These are phyloP conservation scores for Neocatenulostroma microsporum DNA, from an alignment of 2,329 filamentous ascomycete genomes.

Conservation along the genomic window DNA sequence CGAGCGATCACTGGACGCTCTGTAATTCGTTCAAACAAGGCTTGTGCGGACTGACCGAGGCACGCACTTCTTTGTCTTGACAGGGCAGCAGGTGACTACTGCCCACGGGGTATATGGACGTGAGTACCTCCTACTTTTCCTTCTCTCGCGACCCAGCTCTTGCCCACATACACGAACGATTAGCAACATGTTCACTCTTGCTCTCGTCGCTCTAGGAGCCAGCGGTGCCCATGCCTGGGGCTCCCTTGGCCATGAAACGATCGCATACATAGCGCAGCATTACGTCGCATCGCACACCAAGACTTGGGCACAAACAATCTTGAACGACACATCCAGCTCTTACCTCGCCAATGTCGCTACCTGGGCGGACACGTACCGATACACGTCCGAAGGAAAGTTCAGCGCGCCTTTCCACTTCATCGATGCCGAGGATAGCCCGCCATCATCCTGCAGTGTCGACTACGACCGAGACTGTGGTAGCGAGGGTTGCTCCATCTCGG, in stretches of 20 bases:
- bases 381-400: slow-evolving; percentile 42
- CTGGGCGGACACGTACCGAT: slow-evolving; percentile 48
- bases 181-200: slow-evolving; percentile 5
- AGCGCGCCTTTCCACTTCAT: slow-evolving; percentile 45
- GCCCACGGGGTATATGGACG: too few species aligned
- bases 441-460: slow-evolving; percentile 41
- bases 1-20: too few species aligned
- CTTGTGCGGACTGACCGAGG: too few species aligned
- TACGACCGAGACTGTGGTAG: slow-evolving; percentile 45
- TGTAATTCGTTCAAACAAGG: too few species aligned
- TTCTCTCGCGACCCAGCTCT: too few species aligned
- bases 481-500: slow-evolving; percentile 45
- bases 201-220: slow-evolving; percentile 11
- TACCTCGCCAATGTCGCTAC: slow-evolving; percentile 48
- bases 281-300: slow-evolving; percentile 37
- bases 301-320: slow-evolving; percentile 37
- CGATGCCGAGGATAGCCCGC: slow-evolving; percentile 43
- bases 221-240: slow-evolving; percentile 41
- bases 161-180: too few species aligned
- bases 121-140: too few species aligned
- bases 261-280: slow-evolving; percentile 48
- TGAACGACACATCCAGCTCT: slow-evolving; percentile 36
- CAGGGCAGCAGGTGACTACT: too few species aligned
- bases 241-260: slow-evolving; percentile 46
- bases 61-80: too few species aligned